Conservation (phyloP, 2,329 filamentous ascomycete genomes). For the Ophioceras dolichostomum region DNA sequence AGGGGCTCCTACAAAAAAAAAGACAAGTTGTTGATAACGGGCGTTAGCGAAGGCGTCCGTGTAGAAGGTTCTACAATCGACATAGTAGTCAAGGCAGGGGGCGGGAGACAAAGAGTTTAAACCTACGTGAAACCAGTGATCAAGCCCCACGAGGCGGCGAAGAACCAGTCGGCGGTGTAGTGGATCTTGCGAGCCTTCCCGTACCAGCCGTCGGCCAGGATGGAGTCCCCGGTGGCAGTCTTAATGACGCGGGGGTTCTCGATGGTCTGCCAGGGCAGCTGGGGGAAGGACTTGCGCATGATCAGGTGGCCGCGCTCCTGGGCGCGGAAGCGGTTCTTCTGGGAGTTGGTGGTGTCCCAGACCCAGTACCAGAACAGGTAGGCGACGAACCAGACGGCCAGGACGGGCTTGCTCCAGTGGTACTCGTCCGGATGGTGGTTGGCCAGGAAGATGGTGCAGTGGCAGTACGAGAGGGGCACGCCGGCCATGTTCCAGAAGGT, state of each 20-base stretch:
- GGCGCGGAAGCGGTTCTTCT: conserved; percentile 74
- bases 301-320: conserved; percentile 52
- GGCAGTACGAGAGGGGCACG: conserved; percentile 71
- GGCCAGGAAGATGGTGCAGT: conserved; percentile 71
- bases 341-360: conserved; percentile 72
- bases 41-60: neutral
- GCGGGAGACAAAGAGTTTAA: conserved; percentile 8
- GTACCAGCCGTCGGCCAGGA: conserved; percentile 70
- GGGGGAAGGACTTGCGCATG: conserved; percentile 62
- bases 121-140: conserved; percentile 56
- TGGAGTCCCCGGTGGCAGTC: conserved; percentile 54
- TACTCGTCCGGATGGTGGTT: conserved; percentile 61
- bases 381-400: conserved; percentile 45
- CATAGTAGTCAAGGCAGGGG: neutral
- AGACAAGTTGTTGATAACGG: neutral
- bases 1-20: conserved; percentile 42
- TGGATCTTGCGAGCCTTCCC: conserved; percentile 64
- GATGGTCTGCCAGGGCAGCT: conserved; percentile 66
- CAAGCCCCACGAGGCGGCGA: conserved; percentile 67
- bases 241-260: conserved; percentile 61
- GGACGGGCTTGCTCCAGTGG: conserved; percentile 49
- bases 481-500: conserved; percentile 84
- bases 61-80: conserved; percentile 18
- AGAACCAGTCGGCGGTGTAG: conserved; percentile 71
- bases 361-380: conserved; percentile 74